Evolutionary conservation across 371 early-diverging fungal genomes (phyloP), one percentile per base, ranked within the genome.

Genomic region (Mortierella sp.): DNA sequence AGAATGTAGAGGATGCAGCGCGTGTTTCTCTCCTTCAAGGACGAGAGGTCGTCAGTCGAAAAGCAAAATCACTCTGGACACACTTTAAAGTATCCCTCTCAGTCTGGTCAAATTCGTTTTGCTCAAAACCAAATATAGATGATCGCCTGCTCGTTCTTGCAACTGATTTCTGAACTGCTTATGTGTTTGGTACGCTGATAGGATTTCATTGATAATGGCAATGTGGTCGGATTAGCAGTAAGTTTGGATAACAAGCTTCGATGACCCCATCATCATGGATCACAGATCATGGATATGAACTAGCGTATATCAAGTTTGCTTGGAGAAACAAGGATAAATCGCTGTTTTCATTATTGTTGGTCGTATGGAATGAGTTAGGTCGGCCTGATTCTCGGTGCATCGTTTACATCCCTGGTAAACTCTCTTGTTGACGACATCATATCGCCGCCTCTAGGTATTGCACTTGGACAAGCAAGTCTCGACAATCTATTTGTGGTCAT

Each of bases 201-300:
- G 72, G 67, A 66, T 27, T 72, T 72, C 53, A 66, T 72, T 32
- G 72, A 72, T 50, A 72, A 72, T 24, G 72, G 67, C 32, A 72
- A 72, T 43, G 72, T 72, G 8, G 26, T 72, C 24, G 72, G 67
- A 27, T 31, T 72, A n/a, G 72, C 72, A 15, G 72, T 71, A 64
- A 32, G 69, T 60, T 19, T 5, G 15, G 31, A 5, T 2, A 5
- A 26, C 21, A 0, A 17, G 17, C 24, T 41, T 9, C 32, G 14
- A n/a, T 50, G 37, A n/a, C 49, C 6, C 30, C 50, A 50, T 27
- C 27, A 60, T 27, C 17, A n/a, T 12, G 5, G 2, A 14, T 39
- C 14, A 39, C 11, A 39, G 1, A 17, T 39, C 39, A 17, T 39
- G 2, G 39, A 14, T 15, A 30, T 24, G 43, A 52, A 31, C 12